Percentiles rank a stretch among this genome's conserved stretches.
phyloP scores from a whole-genome alignment of 2,329 filamentous ascomycete species.

The Fusarium torreyae region DNA sequence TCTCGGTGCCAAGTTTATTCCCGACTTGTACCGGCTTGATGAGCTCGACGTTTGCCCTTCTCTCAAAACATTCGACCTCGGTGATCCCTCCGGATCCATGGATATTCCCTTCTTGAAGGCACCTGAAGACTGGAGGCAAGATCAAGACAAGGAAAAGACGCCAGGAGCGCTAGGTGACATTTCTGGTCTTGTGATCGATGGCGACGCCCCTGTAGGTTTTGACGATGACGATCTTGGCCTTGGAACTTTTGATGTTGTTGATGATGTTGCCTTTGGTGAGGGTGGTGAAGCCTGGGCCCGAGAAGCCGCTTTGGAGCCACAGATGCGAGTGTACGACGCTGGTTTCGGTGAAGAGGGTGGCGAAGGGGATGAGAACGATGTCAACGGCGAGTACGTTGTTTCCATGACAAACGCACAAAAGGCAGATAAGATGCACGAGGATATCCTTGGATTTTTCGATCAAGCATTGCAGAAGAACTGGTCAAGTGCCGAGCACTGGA shows the following conservation, averaged over 20 bases:
- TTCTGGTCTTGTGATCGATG: conserved; percentile 87
- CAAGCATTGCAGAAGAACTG: conserved; percentile 97
- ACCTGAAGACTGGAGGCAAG: conserved; percentile 85
- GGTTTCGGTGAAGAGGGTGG: conserved; percentile 71
- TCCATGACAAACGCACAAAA: conserved; percentile 79
- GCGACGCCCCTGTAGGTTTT: conserved; percentile 86
- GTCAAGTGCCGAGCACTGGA: conserved; percentile 98
- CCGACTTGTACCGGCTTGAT: conserved; percentile 82
- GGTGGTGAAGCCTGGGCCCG: conserved; percentile 96
- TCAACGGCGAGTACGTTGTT: conserved; percentile 81
- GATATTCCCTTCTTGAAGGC: conserved; percentile 95
- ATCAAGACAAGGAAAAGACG: conserved; percentile 74
- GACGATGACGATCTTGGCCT: conserved; percentile 78
- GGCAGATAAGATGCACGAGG: conserved; percentile 83
- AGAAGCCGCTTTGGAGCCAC: conserved; percentile 88
- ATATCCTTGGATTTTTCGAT: conserved; percentile 98
- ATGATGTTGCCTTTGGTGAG: conserved; percentile 90
- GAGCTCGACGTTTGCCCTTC: conserved; percentile 95
- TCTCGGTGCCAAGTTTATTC: conserved; percentile 87
- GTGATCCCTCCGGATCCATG: conserved; percentile 85
- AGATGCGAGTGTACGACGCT: conserved; percentile 83
- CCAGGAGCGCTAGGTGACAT: conserved; percentile 72
- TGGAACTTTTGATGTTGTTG: conserved; percentile 78
- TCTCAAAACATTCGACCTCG: conserved; percentile 92
- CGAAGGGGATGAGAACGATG: conserved; percentile 58